Evolutionary conservation across 331 rosid species (phyloP).

Genomic region (Rhamnella rubrinervis): DNA sequence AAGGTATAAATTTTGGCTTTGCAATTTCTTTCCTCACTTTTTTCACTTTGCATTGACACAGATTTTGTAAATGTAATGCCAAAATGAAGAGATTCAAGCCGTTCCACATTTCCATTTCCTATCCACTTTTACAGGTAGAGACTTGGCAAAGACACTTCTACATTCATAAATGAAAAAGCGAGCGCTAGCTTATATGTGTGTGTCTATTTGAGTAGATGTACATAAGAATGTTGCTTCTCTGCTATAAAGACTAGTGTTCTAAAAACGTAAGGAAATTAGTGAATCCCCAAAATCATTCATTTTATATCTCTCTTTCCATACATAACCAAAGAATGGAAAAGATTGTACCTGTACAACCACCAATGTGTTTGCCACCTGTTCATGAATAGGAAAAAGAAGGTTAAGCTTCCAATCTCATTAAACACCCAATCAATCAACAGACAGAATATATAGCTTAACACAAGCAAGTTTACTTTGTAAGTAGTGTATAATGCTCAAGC

Average conservation of each 20-base stretch:
- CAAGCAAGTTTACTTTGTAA: neutral
- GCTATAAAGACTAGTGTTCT: neutral
- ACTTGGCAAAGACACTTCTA: neutral
- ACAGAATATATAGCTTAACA: neutral
- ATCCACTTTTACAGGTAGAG: neutral
- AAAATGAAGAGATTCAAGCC: neutral
- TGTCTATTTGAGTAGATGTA: too few species aligned
- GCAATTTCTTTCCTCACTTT: neutral
- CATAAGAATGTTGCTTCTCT: too few species aligned
- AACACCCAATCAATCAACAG: neutral
- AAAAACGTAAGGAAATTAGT: neutral
- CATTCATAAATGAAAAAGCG: too few species aligned
- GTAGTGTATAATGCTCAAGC: neutral
- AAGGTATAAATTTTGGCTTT: neutral
- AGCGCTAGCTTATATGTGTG: too few species aligned
- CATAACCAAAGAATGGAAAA: neutral
- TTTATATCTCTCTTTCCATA: neutral
- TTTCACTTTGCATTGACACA: neutral
- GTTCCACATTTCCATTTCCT: neutral
- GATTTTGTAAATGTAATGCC: neutral
- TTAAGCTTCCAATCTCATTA: constrained; percentile 24
- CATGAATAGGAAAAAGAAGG: constrained; percentile 20
- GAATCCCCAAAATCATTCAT: too few species aligned
- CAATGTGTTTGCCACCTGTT: constrained; percentile 90
- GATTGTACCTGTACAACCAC: constrained; percentile 86